Conservation (phyloP, 805 yeast species). For the Metschnikowia aberdeeniae region DNA sequence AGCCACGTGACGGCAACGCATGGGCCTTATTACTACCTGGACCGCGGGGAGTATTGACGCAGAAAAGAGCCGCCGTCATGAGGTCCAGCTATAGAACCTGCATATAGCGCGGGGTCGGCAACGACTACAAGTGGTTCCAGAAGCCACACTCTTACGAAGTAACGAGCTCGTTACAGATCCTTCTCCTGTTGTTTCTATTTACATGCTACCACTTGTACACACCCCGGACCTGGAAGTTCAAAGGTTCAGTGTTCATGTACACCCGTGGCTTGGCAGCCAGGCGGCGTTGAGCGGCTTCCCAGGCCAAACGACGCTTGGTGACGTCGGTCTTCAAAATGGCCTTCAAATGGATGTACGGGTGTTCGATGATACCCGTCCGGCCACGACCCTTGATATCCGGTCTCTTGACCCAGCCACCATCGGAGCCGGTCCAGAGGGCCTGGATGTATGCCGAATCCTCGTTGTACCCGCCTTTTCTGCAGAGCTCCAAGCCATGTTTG, state of each 20-base stretch:
- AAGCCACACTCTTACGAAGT: too few relatives aligned
- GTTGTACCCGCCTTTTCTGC: slow-evolving; percentile 53
- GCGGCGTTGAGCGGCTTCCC: slow-evolving; percentile 52
- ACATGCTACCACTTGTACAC: slow-evolving; percentile 36
- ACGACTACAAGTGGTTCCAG: too few relatives aligned
- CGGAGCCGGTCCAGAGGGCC: slow-evolving; percentile 89
- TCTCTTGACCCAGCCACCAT: slow-evolving; percentile 68
- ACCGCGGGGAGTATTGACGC: too few relatives aligned
- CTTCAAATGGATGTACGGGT: slow-evolving; percentile 76
- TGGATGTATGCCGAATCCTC: slow-evolving; percentile 64
- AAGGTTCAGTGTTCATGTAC: slow-evolving; percentile 42
- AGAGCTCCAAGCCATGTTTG: slow-evolving; percentile 67
- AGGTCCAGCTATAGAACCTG: too few relatives aligned
- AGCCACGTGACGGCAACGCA: too few relatives aligned
- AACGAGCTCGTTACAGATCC: background rate
- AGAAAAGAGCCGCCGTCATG: too few relatives aligned
- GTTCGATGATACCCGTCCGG: slow-evolving; percentile 72
- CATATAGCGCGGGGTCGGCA: too few relatives aligned
- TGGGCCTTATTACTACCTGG: too few relatives aligned
- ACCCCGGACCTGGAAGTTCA: slow-evolving; percentile 40
- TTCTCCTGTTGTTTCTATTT: background rate
- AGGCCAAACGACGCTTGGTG: slow-evolving; percentile 56
- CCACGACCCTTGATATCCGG: slow-evolving; percentile 88
- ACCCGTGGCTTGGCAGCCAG: slow-evolving; percentile 50
- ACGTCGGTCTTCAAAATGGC: slow-evolving; percentile 67